Evolutionary conservation across 2,329 filamentous ascomycete genomes (phyloP), one percentile per base, ranked within the genome.

Genomic region (Atkinsonella texensis): DNA sequence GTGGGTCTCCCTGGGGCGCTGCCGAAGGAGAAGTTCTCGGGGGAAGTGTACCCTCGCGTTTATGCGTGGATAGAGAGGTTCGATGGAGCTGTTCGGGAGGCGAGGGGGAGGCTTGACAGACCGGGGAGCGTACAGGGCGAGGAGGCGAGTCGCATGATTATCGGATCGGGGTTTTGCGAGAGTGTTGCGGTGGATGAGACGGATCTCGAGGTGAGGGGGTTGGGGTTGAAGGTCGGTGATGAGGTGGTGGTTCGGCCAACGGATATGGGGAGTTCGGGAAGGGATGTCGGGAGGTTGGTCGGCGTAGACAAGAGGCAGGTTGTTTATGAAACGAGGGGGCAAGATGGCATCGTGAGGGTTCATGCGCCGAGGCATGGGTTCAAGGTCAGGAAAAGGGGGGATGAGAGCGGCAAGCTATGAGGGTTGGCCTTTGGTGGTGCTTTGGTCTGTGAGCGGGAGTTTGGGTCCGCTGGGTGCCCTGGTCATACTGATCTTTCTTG

Each of bases 11-110:
- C 74, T 12, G 75, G 75, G 4, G 75, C 76, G 13, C 70, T 86
- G 46, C 75, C 79, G 4, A 53, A 67, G 47, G 70, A 75, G 18
- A 58, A 72, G 7, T 74, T 87, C 55, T 76, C 75, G 2, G 60
- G 68, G 13, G 63, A 64, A 17, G 67, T 66, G 40, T 85, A 78
- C 58, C 84, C 83, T 0, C 74, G 69, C 52, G 75, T 80, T 0
- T 84, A 78, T 60, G 75, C 76, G 1, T 88, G 83, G 81, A 72
- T 85, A 17, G 63, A 68, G 43, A 72, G 84, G n/a, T 87, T 87
- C 65, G 66, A 75, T 49, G 61, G 60, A 15, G 71, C 70, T 2
- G 60, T 80, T 1, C 65, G 68, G 5, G 63, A 63, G 7, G 74
- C 75, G 1, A 72, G 68, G 47, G 60, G 60, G 53, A 53, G 49